Percentiles rank a stretch among this genome's conserved stretches.
Conservation (phyloP, 352 stramenopile species). For the Globisporangium irregulare region DNA sequence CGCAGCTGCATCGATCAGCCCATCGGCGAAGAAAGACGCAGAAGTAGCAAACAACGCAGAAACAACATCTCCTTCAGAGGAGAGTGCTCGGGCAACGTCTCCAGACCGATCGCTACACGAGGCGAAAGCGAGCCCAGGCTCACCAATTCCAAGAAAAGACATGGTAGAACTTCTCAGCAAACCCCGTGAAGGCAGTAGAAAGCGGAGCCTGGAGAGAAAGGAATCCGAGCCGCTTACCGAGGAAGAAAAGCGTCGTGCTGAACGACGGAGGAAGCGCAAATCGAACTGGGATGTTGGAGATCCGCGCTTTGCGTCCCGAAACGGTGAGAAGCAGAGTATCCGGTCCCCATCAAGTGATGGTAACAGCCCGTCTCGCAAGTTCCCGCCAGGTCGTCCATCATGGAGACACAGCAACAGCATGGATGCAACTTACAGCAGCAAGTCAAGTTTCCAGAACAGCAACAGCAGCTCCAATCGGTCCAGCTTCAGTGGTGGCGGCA, state of each 20-base stretch:
- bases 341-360: conserved; percentile 20
- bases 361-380: conserved; percentile 36
- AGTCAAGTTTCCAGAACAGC: conserved; percentile 39
- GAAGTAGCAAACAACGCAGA: conserved; percentile 1
- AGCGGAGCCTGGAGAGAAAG: conserved; percentile 38
- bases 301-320: conserved; percentile 43
- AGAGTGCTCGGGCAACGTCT: neutral
- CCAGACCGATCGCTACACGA: neutral
- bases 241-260: conserved; percentile 55
- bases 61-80: conserved; percentile 6
- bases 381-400: conserved; percentile 43
- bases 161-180: conserved; percentile 5
- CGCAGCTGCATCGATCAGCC: conserved; percentile 44
- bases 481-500: conserved; percentile 14
- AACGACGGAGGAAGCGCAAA: conserved; percentile 64
- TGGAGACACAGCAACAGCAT: conserved; percentile 70
- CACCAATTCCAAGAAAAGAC: conserved; percentile 9
- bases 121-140: conserved; percentile 4
- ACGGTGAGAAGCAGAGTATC: conserved; percentile 11
- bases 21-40: conserved; percentile 47
- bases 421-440: conserved; percentile 42
- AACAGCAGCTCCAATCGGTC: conserved; percentile 9
- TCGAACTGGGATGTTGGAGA: conserved; percentile 85
- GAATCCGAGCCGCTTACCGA: conserved; percentile 38
- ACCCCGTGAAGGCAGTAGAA: conserved; percentile 27